Evolutionary conservation across 805 yeast species (phyloP), one percentile per base, ranked within the genome.

Genomic region (Tetrapisispora iriomotensis): DNA sequence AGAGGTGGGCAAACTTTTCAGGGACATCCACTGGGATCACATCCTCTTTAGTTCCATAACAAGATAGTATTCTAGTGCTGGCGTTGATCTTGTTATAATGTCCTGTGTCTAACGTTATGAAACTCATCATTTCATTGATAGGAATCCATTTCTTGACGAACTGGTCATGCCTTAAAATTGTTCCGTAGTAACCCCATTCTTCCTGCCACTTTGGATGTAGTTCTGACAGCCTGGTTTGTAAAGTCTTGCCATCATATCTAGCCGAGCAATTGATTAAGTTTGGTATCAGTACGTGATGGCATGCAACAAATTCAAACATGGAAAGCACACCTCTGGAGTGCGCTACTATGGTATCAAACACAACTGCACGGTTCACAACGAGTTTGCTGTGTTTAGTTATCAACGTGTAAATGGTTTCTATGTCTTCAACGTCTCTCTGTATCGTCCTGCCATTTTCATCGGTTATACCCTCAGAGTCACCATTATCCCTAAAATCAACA

Each of bases 401-500:
- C 13, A 29, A 31, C 4, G 28, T n/a, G 2, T 44, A 36, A 15
- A 74, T 69, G 0, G 65, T 51, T 19, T 71, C 75, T 30, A 85
- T 64, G 57, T 88, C 96, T 33, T 73, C 77, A 3, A 77, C 45
- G 58, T 88, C 96, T 42, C 75, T 79, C 0, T 54, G 59, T 4
- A 87, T 54, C 0, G 71, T 61, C 38, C 96, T 67, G 0, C 88
- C 90, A 1, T 37, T 35, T 1, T 27, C 37, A 27, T 53, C 56
- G 10, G 39, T 42, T 41, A 54, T 54, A 3, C 45, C 77, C 19
- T 73, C 79, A 3, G 94, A 83, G 41, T 72, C 75, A 1, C 96
- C 97, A 58, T 92, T 80, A 6, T 81, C 82, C 40, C 96, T 68
- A 51, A 88, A 87, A 59, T 88, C 96, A 48, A 87, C 77, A 46